A percentile compares a stretch with the other conserved stretches of the same genome.
Conservation (phyloP, 2,329 filamentous ascomycete species). For the Penicillium freii region DNA sequence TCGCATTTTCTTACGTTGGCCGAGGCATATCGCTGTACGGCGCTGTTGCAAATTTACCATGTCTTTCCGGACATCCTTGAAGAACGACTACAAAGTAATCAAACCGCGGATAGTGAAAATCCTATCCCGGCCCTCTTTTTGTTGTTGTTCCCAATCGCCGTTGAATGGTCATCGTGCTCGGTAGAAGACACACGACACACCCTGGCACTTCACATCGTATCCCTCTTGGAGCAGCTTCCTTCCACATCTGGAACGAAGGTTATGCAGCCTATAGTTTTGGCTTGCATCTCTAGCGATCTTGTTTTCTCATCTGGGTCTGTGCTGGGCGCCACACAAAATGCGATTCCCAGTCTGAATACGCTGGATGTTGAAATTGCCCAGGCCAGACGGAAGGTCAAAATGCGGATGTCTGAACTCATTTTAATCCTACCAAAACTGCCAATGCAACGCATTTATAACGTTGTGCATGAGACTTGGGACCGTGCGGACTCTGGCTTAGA, state of each 20-base stretch:
- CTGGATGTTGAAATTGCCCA: constrained; percentile 25
- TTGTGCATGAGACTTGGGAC: constrained; percentile 24
- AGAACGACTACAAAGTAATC: constrained; percentile 14
- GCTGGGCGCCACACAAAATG: constrained; percentile 16
- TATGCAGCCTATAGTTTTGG: constrained; percentile 21
- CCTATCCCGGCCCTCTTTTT: constrained; percentile 17
- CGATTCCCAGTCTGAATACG: constrained; percentile 19
- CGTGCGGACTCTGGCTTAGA: constrained; percentile 18
- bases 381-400: constrained; percentile 22
- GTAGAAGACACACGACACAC: constrained; percentile 18
- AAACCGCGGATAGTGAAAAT: constrained; percentile 7
- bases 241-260: constrained; percentile 24
- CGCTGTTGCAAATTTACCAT: constrained; percentile 24
- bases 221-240: constrained; percentile 22
- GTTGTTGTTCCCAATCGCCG: constrained; percentile 12
- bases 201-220: constrained; percentile 23
- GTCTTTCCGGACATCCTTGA: constrained; percentile 24
- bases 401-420: constrained; percentile 21
- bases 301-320: constrained; percentile 21
- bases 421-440: constrained; percentile 24
- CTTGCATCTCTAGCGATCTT: constrained; percentile 25
- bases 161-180: constrained; percentile 8
- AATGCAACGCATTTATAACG: constrained; percentile 21
- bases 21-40: constrained; percentile 23
- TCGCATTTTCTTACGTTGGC: constrained; percentile 25